Evolutionary conservation across 306 rosid species (phyloP), one percentile per base, ranked within the genome.

Genomic region (Cicer chorassanicum): DNA sequence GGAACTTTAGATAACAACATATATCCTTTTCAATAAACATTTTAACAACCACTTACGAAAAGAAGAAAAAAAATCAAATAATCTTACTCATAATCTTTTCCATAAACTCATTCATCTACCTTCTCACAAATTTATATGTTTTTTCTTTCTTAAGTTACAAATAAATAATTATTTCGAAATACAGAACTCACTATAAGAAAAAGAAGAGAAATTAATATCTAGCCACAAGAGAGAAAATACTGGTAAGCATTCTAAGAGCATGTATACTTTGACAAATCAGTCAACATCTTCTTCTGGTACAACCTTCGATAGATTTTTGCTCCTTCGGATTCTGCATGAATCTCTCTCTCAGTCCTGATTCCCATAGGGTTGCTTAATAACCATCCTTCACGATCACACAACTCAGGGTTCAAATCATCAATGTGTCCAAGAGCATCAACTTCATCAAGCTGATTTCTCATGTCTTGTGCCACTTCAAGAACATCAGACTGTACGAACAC

Each of bases 251-350:
- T 50, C 53, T 43, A 68, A 48, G 62, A 68, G 36, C 36, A 29
- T 29, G 36, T 29, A 29, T 29, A 65, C 9, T 50, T 24, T 69
- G 59, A 70, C 8, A 75, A 78, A 50, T 81, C 82, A 60, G 82
- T 86, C 80, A 87, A 87, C 3, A 9, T 7, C 8, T 50, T 74
- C 74, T 81, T 93, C 70, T 80, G 86, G 87, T 93, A 93, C 83
- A 93, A 49, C 71, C 96, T 88, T 82, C 97, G 75, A 70, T 83
- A 93, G 4, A 93, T 82, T 82, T 81, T 89, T 1, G 87, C 80
- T 29, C 96, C 94, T 88, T 89, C 97, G 6, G 76, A 53, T 80
- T 93, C 96, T 11, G 98, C 97, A 78, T 91, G 98, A 62, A 93
- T 76, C 86, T 93, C 98, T 88, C 98, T 88, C 75, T 91, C 97